Evolutionary conservation across 2,329 filamentous ascomycete genomes (phyloP).

Genomic region (Hymenoscyphus repandus): DNA sequence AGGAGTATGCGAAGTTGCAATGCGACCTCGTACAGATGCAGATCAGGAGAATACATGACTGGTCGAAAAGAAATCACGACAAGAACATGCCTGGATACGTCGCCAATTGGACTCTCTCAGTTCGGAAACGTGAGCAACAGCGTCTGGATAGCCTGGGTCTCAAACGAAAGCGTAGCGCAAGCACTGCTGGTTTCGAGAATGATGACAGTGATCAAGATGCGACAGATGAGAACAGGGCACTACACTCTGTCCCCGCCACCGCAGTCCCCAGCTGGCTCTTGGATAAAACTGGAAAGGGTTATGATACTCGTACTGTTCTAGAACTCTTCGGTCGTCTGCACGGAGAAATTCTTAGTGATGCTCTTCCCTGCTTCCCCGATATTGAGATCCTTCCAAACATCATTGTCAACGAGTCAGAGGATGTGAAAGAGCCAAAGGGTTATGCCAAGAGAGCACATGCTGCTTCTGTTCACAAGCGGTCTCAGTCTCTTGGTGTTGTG

Average conservation of each 20-base stretch:
- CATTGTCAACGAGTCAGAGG: conserved; percentile 20
- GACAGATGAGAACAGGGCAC: conserved; percentile 16
- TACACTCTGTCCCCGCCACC: conserved; percentile 22
- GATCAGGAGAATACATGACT: conserved; percentile 56
- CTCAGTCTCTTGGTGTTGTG: conserved; percentile 28
- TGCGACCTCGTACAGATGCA: conserved; percentile 59
- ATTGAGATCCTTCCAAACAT: conserved; percentile 37
- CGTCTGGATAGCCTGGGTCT: conserved; percentile 41
- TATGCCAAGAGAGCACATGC: conserved; percentile 21
- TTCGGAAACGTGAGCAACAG: conserved; percentile 60
- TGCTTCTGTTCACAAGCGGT: conserved; percentile 25
- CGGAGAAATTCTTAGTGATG: conserved; percentile 31
- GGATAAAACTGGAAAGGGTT: conserved; percentile 28
- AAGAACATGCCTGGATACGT: conserved; percentile 41
- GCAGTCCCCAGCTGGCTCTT: conserved; percentile 32
- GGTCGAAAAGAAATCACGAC: conserved; percentile 49
- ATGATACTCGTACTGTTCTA: conserved; percentile 32
- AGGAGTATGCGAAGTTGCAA: conserved; percentile 56
- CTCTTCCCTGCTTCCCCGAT: conserved; percentile 34
- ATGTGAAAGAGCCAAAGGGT: conserved; percentile 27
- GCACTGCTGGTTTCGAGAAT: conserved; percentile 20
- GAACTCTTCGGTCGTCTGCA: conserved; percentile 34
- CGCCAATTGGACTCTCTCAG: conserved; percentile 54
- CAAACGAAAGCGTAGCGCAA: conserved; percentile 25
- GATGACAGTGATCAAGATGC: conserved; percentile 24